phyloP scores from a whole-genome alignment of 352 stramenopile species.

The Blastocystis sp. region DNA sequence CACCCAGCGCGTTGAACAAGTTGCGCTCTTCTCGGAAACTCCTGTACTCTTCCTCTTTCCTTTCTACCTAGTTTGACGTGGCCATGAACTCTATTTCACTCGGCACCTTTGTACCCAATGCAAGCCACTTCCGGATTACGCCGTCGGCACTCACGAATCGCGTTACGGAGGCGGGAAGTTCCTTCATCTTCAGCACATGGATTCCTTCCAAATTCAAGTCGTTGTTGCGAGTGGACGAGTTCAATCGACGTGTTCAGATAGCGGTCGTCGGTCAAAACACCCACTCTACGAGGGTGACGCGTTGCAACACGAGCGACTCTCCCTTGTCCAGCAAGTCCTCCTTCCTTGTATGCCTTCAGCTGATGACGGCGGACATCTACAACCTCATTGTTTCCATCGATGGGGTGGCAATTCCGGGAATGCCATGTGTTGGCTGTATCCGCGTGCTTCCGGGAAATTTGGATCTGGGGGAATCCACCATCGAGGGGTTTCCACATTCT shows the following conservation, averaged over 20 bases:
- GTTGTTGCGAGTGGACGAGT: background rate
- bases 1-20: background rate
- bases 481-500: background rate
- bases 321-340: background rate
- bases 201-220: background rate
- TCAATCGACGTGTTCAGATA: background rate
- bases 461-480: background rate
- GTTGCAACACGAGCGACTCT: background rate
- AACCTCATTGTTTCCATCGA: background rate
- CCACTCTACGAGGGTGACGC: background rate
- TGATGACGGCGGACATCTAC: background rate
- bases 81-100: background rate
- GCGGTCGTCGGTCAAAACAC: background rate
- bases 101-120: background rate
- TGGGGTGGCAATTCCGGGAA: background rate
- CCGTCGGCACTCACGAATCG: background rate
- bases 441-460: background rate
- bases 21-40: background rate
- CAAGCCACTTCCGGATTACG: background rate
- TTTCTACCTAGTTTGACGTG: background rate
- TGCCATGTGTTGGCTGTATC: conserved; percentile 17
- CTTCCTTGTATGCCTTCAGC: background rate
- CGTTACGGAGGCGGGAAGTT: background rate
- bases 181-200: background rate
- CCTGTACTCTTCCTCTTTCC: background rate